Conservation (phyloP, 2,329 filamentous ascomycete species). For the Cadophora gregata region DNA sequence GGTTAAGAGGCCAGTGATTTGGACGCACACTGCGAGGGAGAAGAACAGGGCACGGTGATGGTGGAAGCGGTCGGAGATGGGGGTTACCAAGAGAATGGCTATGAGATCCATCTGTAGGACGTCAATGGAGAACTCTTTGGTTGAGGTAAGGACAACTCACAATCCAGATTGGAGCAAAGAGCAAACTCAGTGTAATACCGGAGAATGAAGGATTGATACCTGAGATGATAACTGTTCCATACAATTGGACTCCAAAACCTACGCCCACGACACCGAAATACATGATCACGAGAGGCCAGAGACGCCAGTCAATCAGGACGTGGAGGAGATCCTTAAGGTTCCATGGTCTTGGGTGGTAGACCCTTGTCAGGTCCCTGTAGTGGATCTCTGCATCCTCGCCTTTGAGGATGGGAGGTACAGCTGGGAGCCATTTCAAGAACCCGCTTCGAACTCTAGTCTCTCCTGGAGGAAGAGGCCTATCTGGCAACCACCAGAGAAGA, state of each 20-base stretch:
- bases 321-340: conserved; percentile 69
- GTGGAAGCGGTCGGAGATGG: conserved; percentile 87
- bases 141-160: conserved; percentile 54
- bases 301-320: conserved; percentile 83
- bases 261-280: conserved; percentile 95
- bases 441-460: conserved; percentile 52
- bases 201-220: conserved; percentile 77
- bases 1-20: conserved; percentile 81
- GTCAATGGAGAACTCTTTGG: conserved; percentile 15
- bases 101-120: conserved; percentile 76
- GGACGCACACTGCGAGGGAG: conserved; percentile 73
- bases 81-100: conserved; percentile 84
- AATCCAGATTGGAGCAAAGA: conserved; percentile 93
- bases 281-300: conserved; percentile 88
- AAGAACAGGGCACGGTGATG: conserved; percentile 82
- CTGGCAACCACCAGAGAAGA: conserved; percentile 90
- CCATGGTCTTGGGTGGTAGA: conserved; percentile 81
- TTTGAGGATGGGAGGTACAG: conserved; percentile 71
- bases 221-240: conserved; percentile 85
- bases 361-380: conserved; percentile 80
- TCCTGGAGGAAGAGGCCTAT: conserved; percentile 79
- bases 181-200: conserved; percentile 76
- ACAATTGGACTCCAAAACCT: conserved; percentile 87
- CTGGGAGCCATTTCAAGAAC: conserved; percentile 69
- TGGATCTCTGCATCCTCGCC: conserved; percentile 82